Evolutionary conservation across 179 eudicot species (phyloP), one percentile per base, ranked within the genome.

Genomic region (Heliamphora pulchella): DNA sequence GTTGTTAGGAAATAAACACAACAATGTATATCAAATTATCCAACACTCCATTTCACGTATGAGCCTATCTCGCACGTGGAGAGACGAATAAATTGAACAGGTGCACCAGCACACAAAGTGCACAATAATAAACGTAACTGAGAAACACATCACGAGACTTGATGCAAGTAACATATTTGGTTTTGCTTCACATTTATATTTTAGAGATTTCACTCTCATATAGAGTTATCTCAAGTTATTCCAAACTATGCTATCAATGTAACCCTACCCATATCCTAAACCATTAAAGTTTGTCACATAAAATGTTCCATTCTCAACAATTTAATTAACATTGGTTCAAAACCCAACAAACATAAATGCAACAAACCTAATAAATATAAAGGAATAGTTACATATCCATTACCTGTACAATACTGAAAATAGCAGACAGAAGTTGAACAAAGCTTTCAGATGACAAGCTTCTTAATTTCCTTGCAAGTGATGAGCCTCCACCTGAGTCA

Each of bases 361-460:
- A 39, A 7, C 22, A 41, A 65, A 55, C 44, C 71, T 7, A 31
- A 31, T 10, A 59, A 39, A 17, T 10, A 76, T 44, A 31, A 65
- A 71, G 39, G 64, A 54, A 57, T 43, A 44, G 75, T 5, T 66
- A 83, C 79, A 86, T 81, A 76, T 75, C 86, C 91, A 87, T 94
- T 96, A 96, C 99, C 99, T 81, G 89, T 82, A 94, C 97, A 82
- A 96, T 89, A 83, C 80, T 85, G 88, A 92, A 96, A 82, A 96
- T 90, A 84, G 96, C 90, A 77, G 84, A 78, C 78, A 96, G 82
- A 69, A 96, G 90, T 81, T 94, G 94, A 79, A 92, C 86, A 74
- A 96, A 96, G 91, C 91, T 86, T 79, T 96, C 99, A 80, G 97
- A 88, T 79, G 98, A 88, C 83, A 96, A 82, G 79, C 92, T 92